Evolutionary conservation across 2,329 filamentous ascomycete genomes (phyloP), one percentile per base, ranked within the genome.

Genomic region (Aspergillus sp.): DNA sequence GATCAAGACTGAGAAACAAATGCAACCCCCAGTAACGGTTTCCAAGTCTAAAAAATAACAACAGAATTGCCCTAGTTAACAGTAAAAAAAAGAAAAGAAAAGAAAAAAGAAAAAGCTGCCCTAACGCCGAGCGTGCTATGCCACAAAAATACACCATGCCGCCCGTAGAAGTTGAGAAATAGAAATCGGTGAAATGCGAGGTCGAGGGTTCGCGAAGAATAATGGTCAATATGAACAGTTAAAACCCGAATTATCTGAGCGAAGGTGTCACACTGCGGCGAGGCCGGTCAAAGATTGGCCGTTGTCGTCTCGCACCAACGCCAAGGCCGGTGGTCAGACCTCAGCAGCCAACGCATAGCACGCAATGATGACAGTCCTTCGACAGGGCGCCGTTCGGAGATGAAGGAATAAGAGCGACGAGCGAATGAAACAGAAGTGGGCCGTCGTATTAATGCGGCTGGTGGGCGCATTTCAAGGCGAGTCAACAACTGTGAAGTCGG

Each of bases 61-160:
- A 55, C 41, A 26, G 57, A 62, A 56, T 36, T 44, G 44, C 53
- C 53, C 56, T 56, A 58, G 56, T 55, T 30, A 30, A 30, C 9
- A 30, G 11, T 11, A 53, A 52, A 7, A 26, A 8, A 26, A 9
- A 26, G 50, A 52, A 56, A 50, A 48, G 13, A 44, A 24, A 7
- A 7, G 9, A 30, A 9, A 30, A 4, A 9, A 53, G 49, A 57
- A 50, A 51, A 18, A 49, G 36, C 34, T 53, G 64, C 66, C 68
- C 68, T 65, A 72, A 72, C 69, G 70, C 70, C 70, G 65, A 64
- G 68, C 61, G 69, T 71, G 70, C 70, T 71, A 72, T 72, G 70
- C 70, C 69, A 68, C 68, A 62, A 63, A 50, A 72, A 67, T 65
- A 70, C 61, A 68, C 63, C 65, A 61, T 58, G 58, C 60, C 63